Base-by-base conservation (phyloP, 1,284 basidiomycete species). In the Cryptococcus depauperatus region DNA sequence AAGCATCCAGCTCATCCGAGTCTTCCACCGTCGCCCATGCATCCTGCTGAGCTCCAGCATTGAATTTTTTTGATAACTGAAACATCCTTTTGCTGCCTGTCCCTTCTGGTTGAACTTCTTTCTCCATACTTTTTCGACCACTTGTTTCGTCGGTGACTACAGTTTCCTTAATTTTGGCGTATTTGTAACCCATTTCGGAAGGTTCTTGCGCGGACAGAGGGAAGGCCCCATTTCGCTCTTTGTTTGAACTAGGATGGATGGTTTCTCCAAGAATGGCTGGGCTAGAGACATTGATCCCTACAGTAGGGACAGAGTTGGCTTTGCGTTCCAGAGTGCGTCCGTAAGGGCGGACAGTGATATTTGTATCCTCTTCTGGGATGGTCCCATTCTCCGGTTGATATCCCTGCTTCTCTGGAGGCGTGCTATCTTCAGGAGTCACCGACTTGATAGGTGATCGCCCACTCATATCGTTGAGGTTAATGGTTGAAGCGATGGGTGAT, bases 21-120 rank as follows among this genome's bases (percentile, higher is more conserved):
- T 75, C 73, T 43, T 73, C 72, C 8, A 75, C 70, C 2, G 72
- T 74, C 0, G 73, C 72, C 55, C 70, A 68, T 7, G 72, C 69
- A 37, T 74, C 70, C 5, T 69, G 68, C 2, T 74, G 52, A 0
- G 70, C 73, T 6, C 74, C 74, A 1, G 70, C 73, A 67, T 62
- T 71, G 46, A 71, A 71, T 40, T 57, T 63, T 45, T 69, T 66
- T 1, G 62, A 64, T 39, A 71, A 52, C 50, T 68, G 55, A 46
- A 67, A 68, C 61, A 71, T 62, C 34, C 69, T 50, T 38, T 58
- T 61, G 37, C 62, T 65, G 1, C 66, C 66, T 10, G 54, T 55
- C 0, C 61, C 64, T 41, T 64, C 61, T 0, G 62, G 63, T 7
- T 53, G 58, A 10, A 55, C 39, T 13, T 56, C 57, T 30, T 48